A percentile compares a stretch with the other conserved stretches of the same genome.
Evolutionary conservation across 148 eudicot species (phyloP).

Genomic region (Hydrangea macrophylla): DNA sequence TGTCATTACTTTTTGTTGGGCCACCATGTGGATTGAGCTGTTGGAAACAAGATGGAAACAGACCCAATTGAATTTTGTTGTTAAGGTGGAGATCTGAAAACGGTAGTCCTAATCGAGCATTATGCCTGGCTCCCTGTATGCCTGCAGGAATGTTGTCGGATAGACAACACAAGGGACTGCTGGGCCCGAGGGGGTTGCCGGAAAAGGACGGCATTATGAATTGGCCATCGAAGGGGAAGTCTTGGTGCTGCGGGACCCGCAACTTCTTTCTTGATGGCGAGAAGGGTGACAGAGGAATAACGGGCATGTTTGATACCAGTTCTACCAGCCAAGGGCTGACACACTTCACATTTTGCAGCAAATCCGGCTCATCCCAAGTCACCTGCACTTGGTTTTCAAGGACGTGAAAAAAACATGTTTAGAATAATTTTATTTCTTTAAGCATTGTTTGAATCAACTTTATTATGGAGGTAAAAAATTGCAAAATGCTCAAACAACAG

Average conservation of each 20-base stretch:
- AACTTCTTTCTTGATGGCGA: conserved; percentile 52
- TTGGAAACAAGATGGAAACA: conserved; percentile 37
- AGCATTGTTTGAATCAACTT: neutral
- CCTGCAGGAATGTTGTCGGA: conserved; percentile 69
- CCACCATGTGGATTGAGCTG: conserved; percentile 22
- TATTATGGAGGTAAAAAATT: neutral
- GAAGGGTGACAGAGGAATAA: conserved; percentile 44
- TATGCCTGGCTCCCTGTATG: conserved; percentile 99
- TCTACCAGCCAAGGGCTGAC: conserved; percentile 66
- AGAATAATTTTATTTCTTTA: neutral
- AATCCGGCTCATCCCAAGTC: conserved; percentile 56
- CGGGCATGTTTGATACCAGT: conserved; percentile 48
- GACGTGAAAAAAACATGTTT: neutral
- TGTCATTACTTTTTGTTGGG: conserved; percentile 22
- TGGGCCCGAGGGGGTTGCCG: conserved; percentile 46
- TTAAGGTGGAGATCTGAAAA: conserved; percentile 59
- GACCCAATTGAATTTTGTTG: conserved; percentile 60
- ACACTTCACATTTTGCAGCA: conserved; percentile 51
- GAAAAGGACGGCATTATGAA: conserved; percentile 41
- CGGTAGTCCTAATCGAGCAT: conserved; percentile 73
- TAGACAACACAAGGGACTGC: conserved; percentile 46
- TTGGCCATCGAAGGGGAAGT: conserved; percentile 40
- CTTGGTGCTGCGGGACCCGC: conserved; percentile 37
- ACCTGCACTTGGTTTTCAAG: conserved; percentile 28
- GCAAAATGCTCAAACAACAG: neutral